Evolutionary conservation across 352 stramenopile species (phyloP).

Genomic region (Hyaloperonospora arabidopsidis): DNA sequence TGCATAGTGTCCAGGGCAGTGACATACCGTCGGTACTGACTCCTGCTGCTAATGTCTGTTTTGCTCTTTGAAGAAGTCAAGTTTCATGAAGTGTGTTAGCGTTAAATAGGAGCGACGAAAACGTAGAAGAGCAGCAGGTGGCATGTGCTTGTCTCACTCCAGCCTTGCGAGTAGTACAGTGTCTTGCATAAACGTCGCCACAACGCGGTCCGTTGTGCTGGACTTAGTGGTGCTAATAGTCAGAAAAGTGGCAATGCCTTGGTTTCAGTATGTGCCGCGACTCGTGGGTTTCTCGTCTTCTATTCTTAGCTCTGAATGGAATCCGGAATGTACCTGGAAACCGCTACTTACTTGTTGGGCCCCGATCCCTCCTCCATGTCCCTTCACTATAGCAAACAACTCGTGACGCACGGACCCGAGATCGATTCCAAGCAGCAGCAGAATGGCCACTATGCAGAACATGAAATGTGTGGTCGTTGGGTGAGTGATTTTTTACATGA

Average conservation of each 20-base stretch:
- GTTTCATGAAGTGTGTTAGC: conserved; percentile 52
- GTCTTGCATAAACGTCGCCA: conserved; percentile 2
- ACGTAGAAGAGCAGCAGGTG: too few species aligned
- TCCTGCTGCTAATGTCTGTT: background rate
- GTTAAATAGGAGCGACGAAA: background rate
- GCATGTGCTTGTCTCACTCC: background rate
- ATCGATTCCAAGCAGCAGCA: background rate
- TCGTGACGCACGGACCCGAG: conserved; percentile 4
- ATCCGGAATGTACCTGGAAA: conserved; percentile 29
- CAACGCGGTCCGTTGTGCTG: conserved; percentile 6
- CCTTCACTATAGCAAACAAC: conserved; percentile 22
- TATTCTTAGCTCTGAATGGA: conserved; percentile 35
- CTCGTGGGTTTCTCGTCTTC: conserved; percentile 13
- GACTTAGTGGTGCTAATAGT: conserved; percentile 13
- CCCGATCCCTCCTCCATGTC: conserved; percentile 4
- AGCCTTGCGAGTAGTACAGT: conserved; percentile 3
- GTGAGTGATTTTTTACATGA: conserved; percentile 25
- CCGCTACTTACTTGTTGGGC: conserved; percentile 14
- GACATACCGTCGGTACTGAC: background rate
- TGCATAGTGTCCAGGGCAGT: too few species aligned
- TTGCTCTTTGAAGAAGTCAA: conserved; percentile 47
- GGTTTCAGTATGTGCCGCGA: conserved; percentile 18
- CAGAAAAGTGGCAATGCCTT: conserved; percentile 11
- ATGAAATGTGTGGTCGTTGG: conserved; percentile 92
- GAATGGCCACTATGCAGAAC: conserved; percentile 84